Evolutionary conservation across 2,329 filamentous ascomycete species (phyloP).

Genomic region (Colletotrichum karsti): DNA sequence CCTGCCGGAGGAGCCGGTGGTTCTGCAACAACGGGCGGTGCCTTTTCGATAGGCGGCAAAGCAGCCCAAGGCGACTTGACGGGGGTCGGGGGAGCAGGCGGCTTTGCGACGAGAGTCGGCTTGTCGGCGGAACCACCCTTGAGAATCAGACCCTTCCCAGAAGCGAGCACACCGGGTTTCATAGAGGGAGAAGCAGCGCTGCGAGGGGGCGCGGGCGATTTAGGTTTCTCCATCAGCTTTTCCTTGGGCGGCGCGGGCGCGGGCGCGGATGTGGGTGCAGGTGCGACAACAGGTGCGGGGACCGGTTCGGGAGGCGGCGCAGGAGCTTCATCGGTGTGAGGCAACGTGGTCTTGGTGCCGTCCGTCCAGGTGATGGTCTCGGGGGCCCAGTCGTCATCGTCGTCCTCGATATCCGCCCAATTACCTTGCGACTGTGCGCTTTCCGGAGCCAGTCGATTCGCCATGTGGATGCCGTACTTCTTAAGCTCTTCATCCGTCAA

Average conservation of each 20-base stretch:
- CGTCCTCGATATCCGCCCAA: slow-evolving; percentile 91
- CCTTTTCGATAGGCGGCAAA: slow-evolving; percentile 84
- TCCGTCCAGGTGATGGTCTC: slow-evolving; percentile 90
- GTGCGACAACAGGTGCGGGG: slow-evolving; percentile 36
- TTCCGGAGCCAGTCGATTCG: slow-evolving; percentile 79
- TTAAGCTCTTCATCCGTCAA: slow-evolving; percentile 89
- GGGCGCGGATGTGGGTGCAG: too few relatives aligned
- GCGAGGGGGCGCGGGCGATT: slow-evolving; percentile 47
- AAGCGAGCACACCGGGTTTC: slow-evolving; percentile 56
- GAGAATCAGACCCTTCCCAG: slow-evolving; percentile 69
- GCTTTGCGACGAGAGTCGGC: slow-evolving; percentile 77
- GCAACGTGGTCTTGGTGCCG: slow-evolving; percentile 82
- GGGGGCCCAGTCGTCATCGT: slow-evolving; percentile 87
- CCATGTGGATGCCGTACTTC: slow-evolving; percentile 87
- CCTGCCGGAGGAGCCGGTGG: slow-evolving; percentile 42
- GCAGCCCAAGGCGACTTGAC: slow-evolving; percentile 92
- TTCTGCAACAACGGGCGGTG: slow-evolving; percentile 74
- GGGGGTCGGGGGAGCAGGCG: slow-evolving; percentile 71
- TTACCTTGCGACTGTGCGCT: slow-evolving; percentile 80
- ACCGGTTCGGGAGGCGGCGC: slow-evolving; percentile 36
- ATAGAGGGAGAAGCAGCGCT: slow-evolving; percentile 47
- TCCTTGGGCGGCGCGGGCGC: slow-evolving; percentile 37
- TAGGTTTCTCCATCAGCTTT: slow-evolving; percentile 50
- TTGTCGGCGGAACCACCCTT: slow-evolving; percentile 74
- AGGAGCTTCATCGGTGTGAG: slow-evolving; percentile 64